phyloP scores from a whole-genome alignment of 345 rosid genomes.

The Bretschneidera sinensis region DNA sequence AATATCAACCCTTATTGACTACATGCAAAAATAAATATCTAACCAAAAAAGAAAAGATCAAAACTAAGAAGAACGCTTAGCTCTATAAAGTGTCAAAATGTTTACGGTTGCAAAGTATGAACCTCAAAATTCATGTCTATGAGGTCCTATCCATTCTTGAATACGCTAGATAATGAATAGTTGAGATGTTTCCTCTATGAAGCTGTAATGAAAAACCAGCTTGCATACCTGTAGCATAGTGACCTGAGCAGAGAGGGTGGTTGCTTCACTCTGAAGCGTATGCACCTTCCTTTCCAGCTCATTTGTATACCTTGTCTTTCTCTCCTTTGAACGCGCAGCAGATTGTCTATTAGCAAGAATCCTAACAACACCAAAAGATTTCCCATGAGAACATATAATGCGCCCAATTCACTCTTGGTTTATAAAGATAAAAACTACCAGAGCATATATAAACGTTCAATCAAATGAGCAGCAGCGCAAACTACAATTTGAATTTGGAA shows the following conservation, averaged over 20 bases:
- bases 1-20: background rate
- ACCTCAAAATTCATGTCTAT: background rate
- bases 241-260: slow-evolving; percentile 95
- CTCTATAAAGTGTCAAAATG: no score
- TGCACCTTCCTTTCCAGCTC: slow-evolving; percentile 98
- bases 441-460: no score
- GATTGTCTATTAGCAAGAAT: slow-evolving; percentile 94
- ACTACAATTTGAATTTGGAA: no score
- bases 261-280: slow-evolving; percentile 97
- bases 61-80: background rate
- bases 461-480: no score
- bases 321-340: slow-evolving; percentile 93
- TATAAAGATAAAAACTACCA: background rate
- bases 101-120: no score
- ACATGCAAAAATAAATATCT: background rate
- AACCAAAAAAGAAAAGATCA: background rate
- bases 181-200: background rate
- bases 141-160: background rate
- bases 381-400: slow-evolving; percentile 1
- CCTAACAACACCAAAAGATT: slow-evolving; percentile 31
- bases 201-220: background rate
- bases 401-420: background rate
- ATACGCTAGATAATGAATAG: background rate
- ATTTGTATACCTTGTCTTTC: slow-evolving; percentile 72
- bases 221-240: slow-evolving; percentile 72